Evolutionary conservation across 768 basidiomycete species (phyloP), one percentile per base, ranked within the genome.

Genomic region (Amanita polypyramis): DNA sequence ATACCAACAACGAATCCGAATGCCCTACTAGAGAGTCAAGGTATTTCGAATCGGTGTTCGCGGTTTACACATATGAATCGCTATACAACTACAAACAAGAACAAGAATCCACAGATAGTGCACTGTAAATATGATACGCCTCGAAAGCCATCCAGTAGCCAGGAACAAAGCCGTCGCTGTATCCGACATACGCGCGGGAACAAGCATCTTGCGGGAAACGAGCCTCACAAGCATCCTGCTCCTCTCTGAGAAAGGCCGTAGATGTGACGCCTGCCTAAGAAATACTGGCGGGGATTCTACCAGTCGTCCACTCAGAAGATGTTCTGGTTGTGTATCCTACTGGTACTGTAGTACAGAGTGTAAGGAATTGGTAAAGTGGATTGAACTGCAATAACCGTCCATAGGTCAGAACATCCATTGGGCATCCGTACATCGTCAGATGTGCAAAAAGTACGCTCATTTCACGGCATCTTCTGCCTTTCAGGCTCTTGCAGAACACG

Each of bases 321-420:
- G 86, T 53, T 70, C 76, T 3, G 77, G 79, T 10, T 89, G 87
- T 54, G 74, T 70, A 12, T 70, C 74, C 0, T 85, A 82, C 58
- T 87, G 77, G 75, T 91, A 91, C 57, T 91, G 87, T 55, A 71
- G 74, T 52, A 52, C 66, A 19, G 55, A 66, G 60, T 91, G 87
- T 88, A 60, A 61, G 76, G 39, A 32, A 40, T 32, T 47, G 12
- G 39, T 50, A 42, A 21, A 32, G 25, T 39, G 44, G 42, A 51
- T 39, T 45, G 32, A 15, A 6, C 37, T 39, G 47, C 41, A 42
- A 36, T 40, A 42, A 38, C 42, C 43, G 35, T 12, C 12, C 38
- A 19, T 54, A 89, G 86, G 86, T 63, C 87, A 91, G 58, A 64
- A 49, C n/a, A 41, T 58, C 29, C 78, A 87, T 46, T 90, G 87